Evolutionary conservation across 1,139 yeast species (phyloP).

Genomic region (Kurtzmaniella natalensis): DNA sequence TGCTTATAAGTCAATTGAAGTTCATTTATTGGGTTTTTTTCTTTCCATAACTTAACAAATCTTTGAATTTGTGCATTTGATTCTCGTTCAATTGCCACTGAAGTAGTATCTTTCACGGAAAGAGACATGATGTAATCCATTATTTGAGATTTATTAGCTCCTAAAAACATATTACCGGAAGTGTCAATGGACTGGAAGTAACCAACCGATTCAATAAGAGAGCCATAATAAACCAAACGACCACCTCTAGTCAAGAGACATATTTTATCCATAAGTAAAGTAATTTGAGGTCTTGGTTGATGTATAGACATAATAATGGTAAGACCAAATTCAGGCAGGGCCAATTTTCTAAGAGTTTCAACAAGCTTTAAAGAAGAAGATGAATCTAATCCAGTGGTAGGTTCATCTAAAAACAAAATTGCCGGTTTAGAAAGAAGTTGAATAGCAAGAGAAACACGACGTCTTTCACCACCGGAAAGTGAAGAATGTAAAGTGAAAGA

Average conservation of each 20-base stretch:
- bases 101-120: slow-evolving; percentile 59
- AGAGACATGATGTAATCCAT: slow-evolving; percentile 68
- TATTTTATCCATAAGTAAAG: slow-evolving; percentile 60
- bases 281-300: slow-evolving; percentile 79
- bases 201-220: slow-evolving; percentile 35
- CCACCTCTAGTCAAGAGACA: slow-evolving; percentile 73
- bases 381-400: slow-evolving; percentile 86
- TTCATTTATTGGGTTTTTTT: neutral
- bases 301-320: slow-evolving; percentile 75
- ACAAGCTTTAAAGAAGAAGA: slow-evolving; percentile 66
- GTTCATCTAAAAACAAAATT: slow-evolving; percentile 76
- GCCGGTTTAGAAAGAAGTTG: slow-evolving; percentile 77
- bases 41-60: slow-evolving; percentile 53
- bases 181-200: slow-evolving; percentile 41
- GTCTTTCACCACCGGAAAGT: slow-evolving; percentile 81
- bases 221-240: slow-evolving; percentile 56
- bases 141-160: slow-evolving; percentile 8
- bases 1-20: slow-evolving; percentile 9
- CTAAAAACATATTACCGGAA: slow-evolving; percentile 1
- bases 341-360: slow-evolving; percentile 53
- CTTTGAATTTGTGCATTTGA: slow-evolving; percentile 41
- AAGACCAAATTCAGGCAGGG: slow-evolving; percentile 51
- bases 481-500: slow-evolving; percentile 43
- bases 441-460: slow-evolving; percentile 74
- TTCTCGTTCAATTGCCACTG: slow-evolving; percentile 35